These are phyloP conservation scores for Carex pumila DNA, from an alignment of 176 grass and related monocot genomes.

Conservation along the genomic window DNA sequence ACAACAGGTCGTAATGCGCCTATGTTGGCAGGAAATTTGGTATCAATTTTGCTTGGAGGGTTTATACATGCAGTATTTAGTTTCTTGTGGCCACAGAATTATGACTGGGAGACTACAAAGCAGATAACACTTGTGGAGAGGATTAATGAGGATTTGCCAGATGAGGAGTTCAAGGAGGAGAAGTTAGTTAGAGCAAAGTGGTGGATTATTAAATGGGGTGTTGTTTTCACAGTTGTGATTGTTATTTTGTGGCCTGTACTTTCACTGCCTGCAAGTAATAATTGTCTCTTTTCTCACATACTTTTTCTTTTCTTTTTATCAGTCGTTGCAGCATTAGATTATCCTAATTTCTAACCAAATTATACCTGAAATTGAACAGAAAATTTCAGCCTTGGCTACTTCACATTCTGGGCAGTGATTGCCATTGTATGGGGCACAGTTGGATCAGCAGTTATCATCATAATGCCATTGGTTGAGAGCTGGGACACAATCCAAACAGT, in stretches of 20 bases:
- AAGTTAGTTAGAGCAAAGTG: constrained; percentile 47
- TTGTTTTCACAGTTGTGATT: constrained; percentile 49
- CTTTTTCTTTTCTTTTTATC: not conserved
- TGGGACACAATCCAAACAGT: constrained; percentile 50
- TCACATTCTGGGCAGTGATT: constrained; percentile 65
- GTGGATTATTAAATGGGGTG: constrained; percentile 75
- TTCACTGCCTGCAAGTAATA: constrained; percentile 62
- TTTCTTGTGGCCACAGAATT: constrained; percentile 46
- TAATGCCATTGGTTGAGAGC: constrained; percentile 53
- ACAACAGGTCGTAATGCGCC: constrained; percentile 62
- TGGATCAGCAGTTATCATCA: constrained; percentile 49
- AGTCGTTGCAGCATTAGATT: not conserved
- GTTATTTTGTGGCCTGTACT: constrained; percentile 53
- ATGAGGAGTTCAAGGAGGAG: constrained; percentile 59
- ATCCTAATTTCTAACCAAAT: not conserved
- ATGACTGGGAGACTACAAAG: constrained; percentile 64
- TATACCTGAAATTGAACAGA: constrained; percentile 18
- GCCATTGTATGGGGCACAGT: constrained; percentile 58
- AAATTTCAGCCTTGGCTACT: constrained; percentile 53
- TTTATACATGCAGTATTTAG: constrained; percentile 50
- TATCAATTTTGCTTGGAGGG: constrained; percentile 54
- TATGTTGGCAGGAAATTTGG: constrained; percentile 68
- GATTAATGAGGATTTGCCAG: constrained; percentile 22
- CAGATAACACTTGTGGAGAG: constrained; percentile 62
- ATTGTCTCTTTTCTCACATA: not conserved